A percentile compares a stretch with the other conserved stretches of the same genome.
phyloP scores from a whole-genome alignment of 495 filamentous ascomycete species.

The Aspergillus homomorphus region DNA sequence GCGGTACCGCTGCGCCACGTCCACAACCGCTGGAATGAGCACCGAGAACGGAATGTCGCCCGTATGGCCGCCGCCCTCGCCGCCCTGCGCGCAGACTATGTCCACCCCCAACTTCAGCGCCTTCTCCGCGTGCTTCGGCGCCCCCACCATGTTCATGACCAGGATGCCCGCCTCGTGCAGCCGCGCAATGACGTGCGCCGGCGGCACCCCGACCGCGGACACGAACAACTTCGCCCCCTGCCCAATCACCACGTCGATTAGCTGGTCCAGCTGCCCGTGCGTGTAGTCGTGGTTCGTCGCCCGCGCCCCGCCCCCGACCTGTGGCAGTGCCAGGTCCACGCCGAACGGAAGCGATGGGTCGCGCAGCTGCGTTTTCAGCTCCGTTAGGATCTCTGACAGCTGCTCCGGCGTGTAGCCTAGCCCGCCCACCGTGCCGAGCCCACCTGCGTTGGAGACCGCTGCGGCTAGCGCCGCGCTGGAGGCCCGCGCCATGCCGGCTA shows the following conservation, averaged over 20 bases:
- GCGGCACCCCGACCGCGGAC: constrained; percentile 78
- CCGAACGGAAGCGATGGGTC: constrained; percentile 72
- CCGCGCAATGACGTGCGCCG: constrained; percentile 60
- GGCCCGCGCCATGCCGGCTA: constrained; percentile 85
- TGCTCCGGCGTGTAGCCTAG: constrained; percentile 80
- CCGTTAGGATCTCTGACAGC: constrained; percentile 74
- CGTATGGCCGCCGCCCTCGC: constrained; percentile 77
- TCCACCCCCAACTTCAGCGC: constrained; percentile 77
- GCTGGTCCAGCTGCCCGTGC: constrained; percentile 72
- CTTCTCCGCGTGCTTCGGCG: constrained; percentile 82
- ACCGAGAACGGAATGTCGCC: constrained; percentile 71
- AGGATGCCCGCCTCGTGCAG: constrained; percentile 73
- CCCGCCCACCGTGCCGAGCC: constrained; percentile 80
- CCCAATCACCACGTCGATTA: constrained; percentile 74
- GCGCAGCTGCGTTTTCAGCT: constrained; percentile 68
- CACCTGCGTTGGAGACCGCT: constrained; percentile 84
- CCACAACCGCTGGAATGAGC: constrained; percentile 71
- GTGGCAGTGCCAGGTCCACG: constrained; percentile 82
- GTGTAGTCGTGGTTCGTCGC: constrained; percentile 95
- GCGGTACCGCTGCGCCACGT: constrained; percentile 62
- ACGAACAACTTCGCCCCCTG: constrained; percentile 80
- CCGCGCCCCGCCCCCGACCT: constrained; percentile 73
- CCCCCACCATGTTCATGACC: constrained; percentile 95
- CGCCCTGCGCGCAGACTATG: constrained; percentile 79
- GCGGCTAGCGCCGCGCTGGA: constrained; percentile 75